Base-by-base conservation (phyloP, 1,139 yeast genomes). In the Taphrina betulina region DNA sequence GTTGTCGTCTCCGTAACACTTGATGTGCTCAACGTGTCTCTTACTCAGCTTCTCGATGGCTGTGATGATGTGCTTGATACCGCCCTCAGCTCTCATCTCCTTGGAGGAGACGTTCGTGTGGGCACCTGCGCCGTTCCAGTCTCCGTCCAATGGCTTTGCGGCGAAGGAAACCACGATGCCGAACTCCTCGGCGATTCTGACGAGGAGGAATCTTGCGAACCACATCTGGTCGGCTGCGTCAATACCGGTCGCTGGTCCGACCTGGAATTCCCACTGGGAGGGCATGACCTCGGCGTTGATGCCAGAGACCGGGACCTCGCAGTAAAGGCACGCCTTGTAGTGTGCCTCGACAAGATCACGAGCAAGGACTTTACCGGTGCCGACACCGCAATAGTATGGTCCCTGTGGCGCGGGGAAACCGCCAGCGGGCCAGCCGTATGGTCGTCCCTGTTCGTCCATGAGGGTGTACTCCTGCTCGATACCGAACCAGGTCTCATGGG, bases 321-420 rank as follows among this genome's bases (percentile, higher is more conserved):
- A 82, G 72, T 86, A 85, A 63, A 92, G 79, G 78, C 96, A 89
- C 63, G 98, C 98, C 74, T 95, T 83, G 85, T 92, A 92, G 78
- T 92, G 98, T 61, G 98, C 97, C 78, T 92, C 98, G 67, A 92
- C 90, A 60, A 92, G 89, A 71, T 92, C 98, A 78, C 98, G 84
- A 69, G 97, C 96, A 73, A 84, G 87, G 62, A 92, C 98, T 78
- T 88, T 90, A 70, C 97, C 96, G 68, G 96, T 82, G 77, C 98
- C 98, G 64, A 92, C 98, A 82, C 98, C 98, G 79, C 98, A 92
- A 83, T 92, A 92, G 85, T 90, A 92, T 61, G 98, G 98, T 66
- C 98, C 98, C 78, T 92, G 98, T 64, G 98, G 98, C 65, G 96
- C 98, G 71, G 98, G 98, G 92, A 81, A 92, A 62, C 98, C 98